Conservation (phyloP, 2,329 filamentous ascomycete species). For the Curvularia hawaiiensis region DNA sequence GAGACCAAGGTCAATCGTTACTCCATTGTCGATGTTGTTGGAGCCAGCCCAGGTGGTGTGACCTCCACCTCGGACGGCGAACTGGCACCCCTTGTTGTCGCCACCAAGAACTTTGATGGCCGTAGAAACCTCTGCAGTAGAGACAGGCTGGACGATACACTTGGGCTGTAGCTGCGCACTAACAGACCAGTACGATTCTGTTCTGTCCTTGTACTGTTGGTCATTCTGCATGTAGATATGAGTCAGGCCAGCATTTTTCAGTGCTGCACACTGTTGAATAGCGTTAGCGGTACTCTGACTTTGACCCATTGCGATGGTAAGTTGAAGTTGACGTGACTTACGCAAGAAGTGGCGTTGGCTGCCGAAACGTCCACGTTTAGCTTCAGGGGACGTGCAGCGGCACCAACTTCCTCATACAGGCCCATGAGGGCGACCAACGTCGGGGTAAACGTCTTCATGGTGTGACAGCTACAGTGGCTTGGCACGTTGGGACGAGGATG, state of each 20-base stretch:
- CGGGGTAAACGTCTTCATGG: constrained; percentile 13
- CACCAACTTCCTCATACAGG: constrained; percentile 4
- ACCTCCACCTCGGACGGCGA: constrained; percentile 40
- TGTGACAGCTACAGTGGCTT: constrained; percentile 9
- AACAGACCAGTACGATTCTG: constrained; percentile 32
- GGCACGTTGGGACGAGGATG: constrained; percentile 13
- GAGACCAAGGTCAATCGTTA: constrained; percentile 36
- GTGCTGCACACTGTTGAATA: constrained; percentile 22
- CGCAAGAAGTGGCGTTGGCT: constrained; percentile 10
- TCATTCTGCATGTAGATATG: constrained; percentile 22
- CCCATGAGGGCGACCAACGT: constrained; percentile 8
- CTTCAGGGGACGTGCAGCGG: background rate
- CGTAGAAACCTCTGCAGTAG: constrained; percentile 32
- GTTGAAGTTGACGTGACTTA: constrained; percentile 2
- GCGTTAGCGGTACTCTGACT: constrained; percentile 13
- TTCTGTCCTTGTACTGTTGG: constrained; percentile 23
- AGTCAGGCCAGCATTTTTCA: constrained; percentile 22
- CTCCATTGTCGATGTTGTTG: constrained; percentile 36
- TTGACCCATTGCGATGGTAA: background rate
- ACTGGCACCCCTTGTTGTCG: constrained; percentile 3
- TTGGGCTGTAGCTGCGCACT: constrained; percentile 32
- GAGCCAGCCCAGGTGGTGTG: constrained; percentile 34
- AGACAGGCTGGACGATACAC: constrained; percentile 40
- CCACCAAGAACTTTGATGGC: constrained; percentile 21
- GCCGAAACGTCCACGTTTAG: background rate